These are phyloP conservation scores for Nicotiana undulata DNA, from an alignment of 257 asterid species.

Conservation along the genomic window DNA sequence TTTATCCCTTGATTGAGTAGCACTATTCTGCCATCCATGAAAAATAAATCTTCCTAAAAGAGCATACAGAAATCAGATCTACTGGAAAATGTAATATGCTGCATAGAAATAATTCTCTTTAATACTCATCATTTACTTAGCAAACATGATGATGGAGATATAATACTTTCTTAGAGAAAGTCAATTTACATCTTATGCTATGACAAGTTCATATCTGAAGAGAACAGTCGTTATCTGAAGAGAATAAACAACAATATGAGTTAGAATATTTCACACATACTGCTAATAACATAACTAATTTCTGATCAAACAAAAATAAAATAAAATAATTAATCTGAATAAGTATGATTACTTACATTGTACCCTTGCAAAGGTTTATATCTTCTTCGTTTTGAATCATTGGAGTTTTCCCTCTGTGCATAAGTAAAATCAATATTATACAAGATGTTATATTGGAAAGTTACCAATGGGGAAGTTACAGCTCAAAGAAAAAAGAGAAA, in stretches of 20 bases:
- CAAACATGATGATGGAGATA: background rate
- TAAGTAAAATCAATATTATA: background rate
- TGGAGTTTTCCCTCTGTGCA: background rate
- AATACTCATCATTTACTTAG: background rate
- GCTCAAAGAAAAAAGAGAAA: no score
- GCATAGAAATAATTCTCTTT: background rate
- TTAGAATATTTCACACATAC: background rate
- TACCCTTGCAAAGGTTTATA: no score
- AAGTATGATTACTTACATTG: no score
- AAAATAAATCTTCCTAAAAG: constrained; percentile 73
- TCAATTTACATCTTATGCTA: background rate
- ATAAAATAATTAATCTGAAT: no score
- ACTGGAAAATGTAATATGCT: background rate
- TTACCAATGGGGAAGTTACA: no score
- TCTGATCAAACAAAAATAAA: no score
- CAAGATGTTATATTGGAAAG: background rate
- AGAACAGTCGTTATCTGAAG: background rate
- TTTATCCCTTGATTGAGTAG: constrained; percentile 54
- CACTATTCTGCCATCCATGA: constrained; percentile 97
- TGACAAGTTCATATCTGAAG: background rate
- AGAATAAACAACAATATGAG: background rate
- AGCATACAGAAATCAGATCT: constrained; percentile 5
- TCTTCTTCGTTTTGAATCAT: background rate
- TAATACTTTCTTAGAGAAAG: background rate
- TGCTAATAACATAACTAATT: no score